Conservation (phyloP, 805 yeast species). For the Kluyveromyces siamensis region DNA sequence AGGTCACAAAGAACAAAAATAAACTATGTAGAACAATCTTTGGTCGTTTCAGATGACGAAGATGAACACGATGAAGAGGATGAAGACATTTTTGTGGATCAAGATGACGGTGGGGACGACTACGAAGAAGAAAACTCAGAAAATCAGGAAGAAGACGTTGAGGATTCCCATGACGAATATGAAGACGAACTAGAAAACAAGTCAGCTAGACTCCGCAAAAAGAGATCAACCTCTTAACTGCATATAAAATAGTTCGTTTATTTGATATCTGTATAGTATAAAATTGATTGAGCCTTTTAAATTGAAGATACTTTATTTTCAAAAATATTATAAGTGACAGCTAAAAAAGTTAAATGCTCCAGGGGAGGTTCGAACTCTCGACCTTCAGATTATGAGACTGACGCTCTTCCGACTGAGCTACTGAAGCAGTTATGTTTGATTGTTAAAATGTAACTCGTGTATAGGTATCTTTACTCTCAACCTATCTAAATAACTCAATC, state of each 20-base stretch:
- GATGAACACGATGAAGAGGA: conserved; percentile 10
- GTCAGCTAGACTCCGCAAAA: not conserved
- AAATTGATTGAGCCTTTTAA: not conserved
- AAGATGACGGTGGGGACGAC: conserved; percentile 9
- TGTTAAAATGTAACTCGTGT: too few relatives aligned
- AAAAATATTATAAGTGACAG: not conserved
- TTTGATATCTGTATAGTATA: not conserved
- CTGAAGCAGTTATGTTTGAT: conserved; percentile 28
- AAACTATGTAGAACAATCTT: conserved; percentile 10
- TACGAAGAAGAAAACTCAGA: conserved; percentile 6
- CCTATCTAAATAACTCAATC: too few relatives aligned
- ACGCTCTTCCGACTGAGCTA: conserved; percentile 52
- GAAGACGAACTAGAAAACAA: conserved; percentile 3
- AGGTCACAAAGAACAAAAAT: conserved; percentile 18
- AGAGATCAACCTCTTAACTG: not conserved
- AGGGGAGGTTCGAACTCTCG: conserved; percentile 49
- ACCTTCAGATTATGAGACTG: conserved; percentile 51
- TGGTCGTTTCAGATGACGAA: conserved; percentile 8
- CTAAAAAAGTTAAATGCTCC: conserved; percentile 30
- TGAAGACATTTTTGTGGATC: conserved; percentile 6
- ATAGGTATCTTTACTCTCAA: too few relatives aligned
- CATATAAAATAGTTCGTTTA: not conserved
- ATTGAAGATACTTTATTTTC: not conserved
- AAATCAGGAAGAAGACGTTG: conserved; percentile 5
- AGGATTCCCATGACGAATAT: conserved; percentile 4